Conservation (phyloP, 1,284 basidiomycete species). For the Ganoderma sinense region DNA sequence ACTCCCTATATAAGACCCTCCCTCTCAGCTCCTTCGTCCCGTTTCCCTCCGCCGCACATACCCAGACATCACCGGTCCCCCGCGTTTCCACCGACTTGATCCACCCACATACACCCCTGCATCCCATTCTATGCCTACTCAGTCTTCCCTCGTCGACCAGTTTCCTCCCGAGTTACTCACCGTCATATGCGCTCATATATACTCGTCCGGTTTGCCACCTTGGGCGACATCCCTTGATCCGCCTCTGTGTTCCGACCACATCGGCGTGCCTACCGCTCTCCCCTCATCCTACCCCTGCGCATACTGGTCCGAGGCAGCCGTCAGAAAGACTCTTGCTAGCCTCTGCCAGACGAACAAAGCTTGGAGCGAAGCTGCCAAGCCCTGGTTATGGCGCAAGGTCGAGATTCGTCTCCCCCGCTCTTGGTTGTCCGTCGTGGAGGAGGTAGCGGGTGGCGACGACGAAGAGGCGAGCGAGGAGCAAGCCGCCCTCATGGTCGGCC, state of each 20-base stretch:
- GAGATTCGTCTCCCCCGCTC: slow-evolving; percentile 80
- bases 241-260: slow-evolving; percentile 53
- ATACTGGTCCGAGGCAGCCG: slow-evolving; percentile 69
- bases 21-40: slow-evolving; percentile 7
- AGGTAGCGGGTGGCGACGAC: slow-evolving; percentile 74
- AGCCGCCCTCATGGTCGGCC: slow-evolving; percentile 67
- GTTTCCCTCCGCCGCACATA: slow-evolving; percentile 8
- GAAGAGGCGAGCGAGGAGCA: slow-evolving; percentile 54
- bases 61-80: neutral
- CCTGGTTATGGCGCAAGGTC: slow-evolving; percentile 82
- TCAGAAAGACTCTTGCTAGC: slow-evolving; percentile 67
- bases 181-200: slow-evolving; percentile 73
- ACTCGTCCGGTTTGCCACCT: slow-evolving; percentile 64
- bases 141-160: slow-evolving; percentile 30
- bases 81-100: neutral
- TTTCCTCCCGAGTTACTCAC: slow-evolving; percentile 72
- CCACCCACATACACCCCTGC: slow-evolving; percentile 3
- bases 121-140: slow-evolving; percentile 25
- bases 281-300: slow-evolving; percentile 76
- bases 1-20: slow-evolving; percentile 27
- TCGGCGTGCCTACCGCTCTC: slow-evolving; percentile 60
- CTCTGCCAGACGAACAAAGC: slow-evolving; percentile 77
- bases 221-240: slow-evolving; percentile 72
- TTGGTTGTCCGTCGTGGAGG: slow-evolving; percentile 82
- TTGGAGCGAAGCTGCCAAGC: slow-evolving; percentile 81